Base-by-base conservation (phyloP, 2,329 filamentous ascomycete genomes). In the Epicoccum sorghinum region DNA sequence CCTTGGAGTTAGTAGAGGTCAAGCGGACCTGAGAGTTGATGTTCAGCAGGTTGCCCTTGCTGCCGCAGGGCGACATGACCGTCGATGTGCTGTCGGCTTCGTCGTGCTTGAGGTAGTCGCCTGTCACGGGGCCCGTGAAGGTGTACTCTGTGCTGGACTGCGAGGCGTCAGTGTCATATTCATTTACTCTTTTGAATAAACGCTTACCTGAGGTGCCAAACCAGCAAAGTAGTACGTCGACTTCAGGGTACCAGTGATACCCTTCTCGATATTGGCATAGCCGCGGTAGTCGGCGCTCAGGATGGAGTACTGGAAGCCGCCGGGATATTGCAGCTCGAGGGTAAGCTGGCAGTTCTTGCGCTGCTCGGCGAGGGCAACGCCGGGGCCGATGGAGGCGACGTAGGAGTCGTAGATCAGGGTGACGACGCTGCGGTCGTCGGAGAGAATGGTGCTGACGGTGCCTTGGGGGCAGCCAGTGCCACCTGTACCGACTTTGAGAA, bases 201-300 rank as follows among this genome's bases (percentile, higher is more conserved):
- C 1, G 30, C 63, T 53, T 69, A 76, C 78, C 74, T 80, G 78
- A 30, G 67, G 62, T 29, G 65, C 70, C 41, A 74, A 67, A 35
- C 81, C 80, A 42, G 80, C 80, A 72, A 83, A 83, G 71, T 82
- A 83, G 72, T 83, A 83, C 30, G 78, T 82, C 12, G 80, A 80
- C 71, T 80, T 80, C 61, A 80, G 76, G 18, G 74, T 76, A 43
- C 80, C 81, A 4, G 69, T 77, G 44, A 82, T 75, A 27, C 78
- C 79, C 58, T 71, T 68, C 32, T 80, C 74, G 44, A 83, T 73
- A 55, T 70, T 61, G 45, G 78, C 78, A 60, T 82, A 82, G 47
- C 81, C 81, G 63, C 80, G 79, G 74, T 82, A 83, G 58, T 80
- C 77, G 60, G 80, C 80, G 52, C 77, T 78, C 62, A 82, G 76